These are phyloP conservation scores for Boletus tylopilopsis DNA, from an alignment of 768 basidiomycete genomes.

Conservation along the genomic window DNA sequence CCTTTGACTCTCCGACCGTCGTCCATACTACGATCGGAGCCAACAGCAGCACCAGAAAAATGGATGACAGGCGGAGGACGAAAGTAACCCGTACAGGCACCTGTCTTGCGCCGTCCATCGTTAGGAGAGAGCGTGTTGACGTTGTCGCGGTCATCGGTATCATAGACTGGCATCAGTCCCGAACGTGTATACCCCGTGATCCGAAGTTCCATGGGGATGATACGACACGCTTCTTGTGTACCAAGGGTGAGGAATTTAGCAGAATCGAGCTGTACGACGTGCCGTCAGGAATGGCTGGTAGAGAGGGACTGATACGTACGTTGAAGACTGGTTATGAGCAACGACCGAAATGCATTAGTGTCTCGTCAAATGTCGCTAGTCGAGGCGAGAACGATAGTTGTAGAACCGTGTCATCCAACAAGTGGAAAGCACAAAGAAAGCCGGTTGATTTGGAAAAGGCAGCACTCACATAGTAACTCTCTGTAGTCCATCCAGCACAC, in stretches of 20 bases:
- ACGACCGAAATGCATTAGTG: background rate
- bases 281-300: background rate
- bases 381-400: background rate
- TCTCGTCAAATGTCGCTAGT: background rate
- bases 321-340: constrained; percentile 20
- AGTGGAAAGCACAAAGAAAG: background rate
- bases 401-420: no score
- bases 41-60: constrained; percentile 43
- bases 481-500: constrained; percentile 60
- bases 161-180: constrained; percentile 18
- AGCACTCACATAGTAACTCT: constrained; percentile 46
- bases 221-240: constrained; percentile 45
- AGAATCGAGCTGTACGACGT: constrained; percentile 18
- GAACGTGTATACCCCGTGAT: constrained; percentile 36
- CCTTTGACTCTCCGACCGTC: constrained; percentile 38
- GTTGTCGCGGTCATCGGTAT: background rate
- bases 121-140: constrained; percentile 15
- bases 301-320: constrained; percentile 3
- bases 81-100: constrained; percentile 22
- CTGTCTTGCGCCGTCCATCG: background rate
- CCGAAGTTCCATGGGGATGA: constrained; percentile 50
- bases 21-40: constrained; percentile 32
- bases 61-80: constrained; percentile 48
- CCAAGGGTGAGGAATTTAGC: constrained; percentile 29
- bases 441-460: background rate